Evolutionary conservation across 441 rosid species (phyloP), one percentile per base, ranked within the genome.

Genomic region (Theobroma grandiflorum): DNA sequence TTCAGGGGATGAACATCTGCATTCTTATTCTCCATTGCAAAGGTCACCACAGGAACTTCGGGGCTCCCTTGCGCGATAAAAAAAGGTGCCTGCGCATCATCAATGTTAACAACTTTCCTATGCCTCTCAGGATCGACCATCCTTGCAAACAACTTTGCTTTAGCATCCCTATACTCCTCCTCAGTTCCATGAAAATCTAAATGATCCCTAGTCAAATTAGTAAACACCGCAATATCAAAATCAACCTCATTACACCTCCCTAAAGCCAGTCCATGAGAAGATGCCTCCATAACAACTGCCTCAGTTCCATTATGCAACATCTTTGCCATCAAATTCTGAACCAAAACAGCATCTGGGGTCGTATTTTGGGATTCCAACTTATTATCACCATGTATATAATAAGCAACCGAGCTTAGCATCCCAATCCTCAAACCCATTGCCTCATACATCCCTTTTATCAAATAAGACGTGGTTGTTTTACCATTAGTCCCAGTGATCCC

Each of bases 311-410:
- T 97, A 80, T 89, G 90, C 62, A 91, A 84, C 98, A 95, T 95
- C 93, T 92, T 97, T 50, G 98, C 99, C 96, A 95, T 95, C 93
- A 91, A 84, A 78, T 91, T 91, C 87, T 97, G 99, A 87, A 95
- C 94, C 87, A 88, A 68, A 77, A 91, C 95, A 42, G 98, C 91
- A 90, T 95, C 98, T 3, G 96, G 91, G 47, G 87, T 84, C 8
- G 91, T 74, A 55, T 78, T 77, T 47, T 89, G 86, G 11, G 90
- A 86, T 80, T 92, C 98, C 85, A 91, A 78, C 78, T 89, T 91
- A 75, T 86, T 90, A 76, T 91, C 91, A 6, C 97, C 96, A 47
- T 91, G 94, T 61, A 96, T 52, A 81, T 92, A 95, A 80, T 90
- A 88, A 16, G 94, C 91, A 77, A 92, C 94, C 0, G 91, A 77